Percentiles rank a stretch among this genome's conserved stretches.
Evolutionary conservation across 306 rosid genomes (phyloP).

Genomic region (Vigna trinervia): DNA sequence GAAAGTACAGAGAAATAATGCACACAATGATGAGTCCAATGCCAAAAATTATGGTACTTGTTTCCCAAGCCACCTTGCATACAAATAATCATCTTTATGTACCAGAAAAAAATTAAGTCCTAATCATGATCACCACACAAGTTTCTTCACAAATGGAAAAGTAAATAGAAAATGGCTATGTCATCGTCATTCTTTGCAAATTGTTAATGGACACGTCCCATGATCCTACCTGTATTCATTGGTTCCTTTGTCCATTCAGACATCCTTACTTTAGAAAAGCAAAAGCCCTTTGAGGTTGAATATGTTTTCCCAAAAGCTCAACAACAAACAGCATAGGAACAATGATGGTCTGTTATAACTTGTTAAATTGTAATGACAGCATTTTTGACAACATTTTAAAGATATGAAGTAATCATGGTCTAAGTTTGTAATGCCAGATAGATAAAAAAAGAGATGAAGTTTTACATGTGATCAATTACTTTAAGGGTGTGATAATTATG

Average conservation of each 20-base stretch:
- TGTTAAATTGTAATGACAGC: conserved; percentile 26
- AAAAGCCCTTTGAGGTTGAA: conserved; percentile 41
- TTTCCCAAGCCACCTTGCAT: conserved; percentile 43
- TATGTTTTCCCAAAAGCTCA: conserved; percentile 48
- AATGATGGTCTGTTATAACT: conserved; percentile 25
- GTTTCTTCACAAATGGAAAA: conserved; percentile 40
- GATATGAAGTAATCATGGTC: conserved; percentile 42
- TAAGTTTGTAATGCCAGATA: conserved; percentile 35
- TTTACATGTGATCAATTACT: conserved; percentile 41
- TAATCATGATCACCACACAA: conserved; percentile 48
- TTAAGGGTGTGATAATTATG: conserved; percentile 44
- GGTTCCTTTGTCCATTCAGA: conserved; percentile 47
- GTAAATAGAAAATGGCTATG: conserved; percentile 4
- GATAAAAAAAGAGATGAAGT: conserved; percentile 3
- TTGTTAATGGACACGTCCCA: conserved; percentile 37
- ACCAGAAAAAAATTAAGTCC: conserved; percentile 6
- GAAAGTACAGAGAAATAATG: conserved; percentile 43
- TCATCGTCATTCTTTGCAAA: background rate
- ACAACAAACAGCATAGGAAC: conserved; percentile 39
- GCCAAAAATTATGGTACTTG: conserved; percentile 6
- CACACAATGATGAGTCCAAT: conserved; percentile 53
- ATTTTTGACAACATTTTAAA: conserved; percentile 40
- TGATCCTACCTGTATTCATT: conserved; percentile 41
- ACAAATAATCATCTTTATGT: conserved; percentile 12
- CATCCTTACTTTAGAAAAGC: conserved; percentile 48